Evolutionary conservation across 2,329 filamentous ascomycete species (phyloP), one percentile per base, ranked within the genome.

Genomic region (Pseudopyricularia cyperi): DNA sequence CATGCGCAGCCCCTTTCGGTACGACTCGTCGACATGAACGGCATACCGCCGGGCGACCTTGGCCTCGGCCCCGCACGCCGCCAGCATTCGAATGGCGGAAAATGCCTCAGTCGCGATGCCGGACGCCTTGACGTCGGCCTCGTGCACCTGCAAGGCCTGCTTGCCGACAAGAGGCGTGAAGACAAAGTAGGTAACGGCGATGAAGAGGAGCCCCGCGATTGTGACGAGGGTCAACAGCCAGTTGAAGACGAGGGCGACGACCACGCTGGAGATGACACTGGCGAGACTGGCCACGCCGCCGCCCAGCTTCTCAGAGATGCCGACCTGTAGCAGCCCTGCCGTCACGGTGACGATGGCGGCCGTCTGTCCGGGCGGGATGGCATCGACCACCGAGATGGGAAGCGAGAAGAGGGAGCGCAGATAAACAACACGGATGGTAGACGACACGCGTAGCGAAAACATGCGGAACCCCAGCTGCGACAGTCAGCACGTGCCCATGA

Each of bases 321-420:
- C 80, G 9, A 79, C 64, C 60, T 83, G 80, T 12, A 84, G 64
- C 7, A 71, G 72, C 59, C 82, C 82, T 51, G 78, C 77, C 3
- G 78, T 80, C 4, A 77, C 77, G 1, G 81, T 83, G 54, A 84
- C 82, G 46, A 80, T 79, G 9, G 74, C 73, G 0, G 80, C 79
- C 0, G 78, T 75, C 39, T 76, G 74, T 1, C 81, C 81, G 0
- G 78, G 68, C 0, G 79, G 74, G 64, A 82, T 73, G 7, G 76
- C 75, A 61, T 87, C 83, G 24, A 87, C 76, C 14, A 81, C 78
- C 51, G 81, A 76, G 35, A 87, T 76, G 37, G 81, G 79, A 59
- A 86, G 80, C 1, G 72, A 68, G 48, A 89, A 79, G 3, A 87
- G 72, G 35, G 73, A 70, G 50, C 74, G 72, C 24, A 89, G 70